Conservation (phyloP, 2,329 filamentous ascomycete genomes). For the Leptographium lundbergii region DNA sequence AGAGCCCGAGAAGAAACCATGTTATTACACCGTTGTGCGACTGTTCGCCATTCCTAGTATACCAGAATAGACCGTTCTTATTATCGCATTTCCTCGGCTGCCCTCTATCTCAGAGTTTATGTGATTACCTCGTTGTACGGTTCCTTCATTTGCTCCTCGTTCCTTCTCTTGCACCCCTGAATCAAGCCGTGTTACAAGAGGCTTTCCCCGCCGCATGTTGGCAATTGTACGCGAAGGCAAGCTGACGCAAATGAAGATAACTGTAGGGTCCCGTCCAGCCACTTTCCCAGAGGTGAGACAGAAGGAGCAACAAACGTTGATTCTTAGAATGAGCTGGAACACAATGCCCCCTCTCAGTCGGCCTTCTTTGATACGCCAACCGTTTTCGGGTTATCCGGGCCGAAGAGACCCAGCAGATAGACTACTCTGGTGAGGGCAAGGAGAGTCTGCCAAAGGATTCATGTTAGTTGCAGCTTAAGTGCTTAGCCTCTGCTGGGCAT, state of each 20-base stretch:
- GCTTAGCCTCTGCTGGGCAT: neutral
- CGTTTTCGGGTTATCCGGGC: conserved; percentile 24
- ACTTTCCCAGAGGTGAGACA: neutral
- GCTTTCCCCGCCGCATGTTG: too few species aligned
- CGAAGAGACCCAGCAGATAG: conserved; percentile 49
- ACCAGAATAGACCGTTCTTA: too few species aligned
- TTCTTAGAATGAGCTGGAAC: neutral
- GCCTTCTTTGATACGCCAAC: conserved; percentile 10
- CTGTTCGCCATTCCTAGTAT: neutral
- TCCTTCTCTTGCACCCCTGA: neutral
- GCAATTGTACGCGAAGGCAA: neutral
- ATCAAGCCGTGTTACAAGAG: too few species aligned
- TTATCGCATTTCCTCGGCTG: neutral
- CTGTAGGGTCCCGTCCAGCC: neutral
- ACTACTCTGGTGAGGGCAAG: conserved; percentile 42
- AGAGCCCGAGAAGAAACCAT: neutral
- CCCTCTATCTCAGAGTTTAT: neutral
- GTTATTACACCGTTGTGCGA: neutral
- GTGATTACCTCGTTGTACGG: neutral
- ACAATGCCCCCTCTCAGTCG: conserved; percentile 2
- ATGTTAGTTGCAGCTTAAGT: neutral
- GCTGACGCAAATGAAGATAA: neutral
- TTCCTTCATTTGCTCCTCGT: neutral
- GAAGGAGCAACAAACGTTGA: neutral
- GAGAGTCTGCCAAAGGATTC: conserved; percentile 25